A percentile compares a stretch with the other conserved stretches of the same genome.
Conservation (phyloP, 1,139 yeast genomes). For the Geotrichum fermentans region DNA sequence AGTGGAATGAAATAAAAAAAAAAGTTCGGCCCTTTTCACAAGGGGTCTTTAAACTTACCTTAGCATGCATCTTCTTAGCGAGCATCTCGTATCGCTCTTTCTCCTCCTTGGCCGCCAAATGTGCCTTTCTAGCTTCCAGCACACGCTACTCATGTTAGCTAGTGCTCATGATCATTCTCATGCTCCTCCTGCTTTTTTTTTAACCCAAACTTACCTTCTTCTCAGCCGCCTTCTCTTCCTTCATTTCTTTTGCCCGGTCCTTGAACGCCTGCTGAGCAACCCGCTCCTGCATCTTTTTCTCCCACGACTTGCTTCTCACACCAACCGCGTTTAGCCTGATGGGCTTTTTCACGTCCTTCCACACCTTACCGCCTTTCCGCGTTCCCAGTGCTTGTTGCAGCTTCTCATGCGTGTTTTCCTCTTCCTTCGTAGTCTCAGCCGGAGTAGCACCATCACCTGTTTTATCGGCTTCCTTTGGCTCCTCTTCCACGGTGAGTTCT, state of each 20-base stretch:
- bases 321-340: slow-evolving; percentile 31
- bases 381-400: slow-evolving; percentile 7
- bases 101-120: slow-evolving; percentile 40
- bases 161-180: background rate
- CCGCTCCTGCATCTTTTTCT: slow-evolving; percentile 32
- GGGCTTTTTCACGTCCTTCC: slow-evolving; percentile 39
- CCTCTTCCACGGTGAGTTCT: too few species aligned
- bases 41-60: slow-evolving; percentile 28
- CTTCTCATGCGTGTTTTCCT: background rate
- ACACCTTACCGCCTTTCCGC: slow-evolving; percentile 31
- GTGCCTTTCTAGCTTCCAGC: slow-evolving; percentile 36
- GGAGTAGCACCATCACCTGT: too few species aligned
- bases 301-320: slow-evolving; percentile 36
- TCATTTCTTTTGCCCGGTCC: slow-evolving; percentile 37
- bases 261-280: slow-evolving; percentile 32
- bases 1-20: too few species aligned
- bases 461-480: too few species aligned
- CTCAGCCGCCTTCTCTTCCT: slow-evolving; percentile 38
- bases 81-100: slow-evolving; percentile 40
- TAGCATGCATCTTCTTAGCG: slow-evolving; percentile 42
- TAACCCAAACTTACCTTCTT: slow-evolving; percentile 28
- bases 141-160: too few species aligned
- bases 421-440: background rate
- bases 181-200: background rate
- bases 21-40: too few species aligned